Evolutionary conservation across 75 land plant genomes (phyloP).

Genomic region (Ceratopteris richardii): DNA sequence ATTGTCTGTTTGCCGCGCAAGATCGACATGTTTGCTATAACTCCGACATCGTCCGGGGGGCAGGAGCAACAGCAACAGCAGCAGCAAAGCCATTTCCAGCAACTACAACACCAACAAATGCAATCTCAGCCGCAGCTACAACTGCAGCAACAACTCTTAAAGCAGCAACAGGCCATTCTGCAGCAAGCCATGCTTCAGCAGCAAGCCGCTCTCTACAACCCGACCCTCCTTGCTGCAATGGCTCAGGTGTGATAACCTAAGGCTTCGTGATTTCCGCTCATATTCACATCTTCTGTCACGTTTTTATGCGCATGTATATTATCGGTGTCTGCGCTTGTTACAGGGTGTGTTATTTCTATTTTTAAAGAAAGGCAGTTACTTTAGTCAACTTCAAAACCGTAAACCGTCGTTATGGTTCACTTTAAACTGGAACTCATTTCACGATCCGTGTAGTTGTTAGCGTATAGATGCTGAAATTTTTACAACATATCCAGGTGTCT

Average conservation of each 20-base stretch:
- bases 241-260: conserved; percentile 44
- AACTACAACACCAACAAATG: conserved; percentile 14
- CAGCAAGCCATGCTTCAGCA: conserved; percentile 88
- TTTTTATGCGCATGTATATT: not conserved
- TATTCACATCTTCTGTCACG: not conserved
- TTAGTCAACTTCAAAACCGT: too few species aligned
- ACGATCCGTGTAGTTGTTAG: too few species aligned
- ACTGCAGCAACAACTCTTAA: conserved; percentile 45
- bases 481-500: too few species aligned
- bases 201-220: conserved; percentile 69
- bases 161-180: conserved; percentile 58
- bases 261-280: not conserved
- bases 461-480: too few species aligned
- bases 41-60: not conserved
- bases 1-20: too few species aligned
- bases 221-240: conserved; percentile 65
- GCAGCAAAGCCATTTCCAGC: conserved; percentile 37
- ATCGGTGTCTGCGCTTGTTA: too few species aligned
- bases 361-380: not conserved
- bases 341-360: not conserved
- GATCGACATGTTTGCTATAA: conserved; percentile 5
- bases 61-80: conserved; percentile 3
- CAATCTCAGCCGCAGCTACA: conserved; percentile 30
- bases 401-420: too few species aligned
- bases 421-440: too few species aligned